A percentile compares a stretch with the other conserved stretches of the same genome.
These are phyloP conservation scores for Ophiognomonia clavigignenti-juglandacearum DNA, from an alignment of 2,329 filamentous ascomycete species.

Conservation along the genomic window DNA sequence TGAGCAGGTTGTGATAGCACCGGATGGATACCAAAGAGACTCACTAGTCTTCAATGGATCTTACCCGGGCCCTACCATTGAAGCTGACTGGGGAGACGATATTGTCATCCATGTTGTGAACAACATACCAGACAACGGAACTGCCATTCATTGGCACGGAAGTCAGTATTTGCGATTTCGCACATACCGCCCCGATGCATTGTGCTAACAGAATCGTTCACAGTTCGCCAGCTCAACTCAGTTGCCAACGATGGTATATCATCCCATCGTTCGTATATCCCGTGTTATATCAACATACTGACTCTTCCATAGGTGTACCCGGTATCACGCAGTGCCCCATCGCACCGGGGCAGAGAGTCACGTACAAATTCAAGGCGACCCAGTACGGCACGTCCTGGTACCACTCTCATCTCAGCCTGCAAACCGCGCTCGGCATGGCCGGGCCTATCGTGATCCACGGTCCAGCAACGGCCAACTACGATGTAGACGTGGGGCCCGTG, in stretches of 20 bases:
- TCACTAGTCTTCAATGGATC: slow-evolving; percentile 18
- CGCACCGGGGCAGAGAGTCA: slow-evolving; percentile 34
- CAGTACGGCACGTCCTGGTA: slow-evolving; percentile 31
- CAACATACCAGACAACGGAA: slow-evolving; percentile 20
- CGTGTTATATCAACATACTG: no score
- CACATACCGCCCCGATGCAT: no score
- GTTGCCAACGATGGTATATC: no score
- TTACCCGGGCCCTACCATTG: slow-evolving; percentile 20
- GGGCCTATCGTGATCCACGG: slow-evolving; percentile 45
- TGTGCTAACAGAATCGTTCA: slow-evolving; percentile 20
- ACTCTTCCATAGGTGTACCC: no score
- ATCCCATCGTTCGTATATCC: no score
- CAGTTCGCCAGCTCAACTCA: no score
- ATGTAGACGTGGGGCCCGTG: slow-evolving; percentile 42
- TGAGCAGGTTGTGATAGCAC: not conserved
- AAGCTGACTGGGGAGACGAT: slow-evolving; percentile 24
- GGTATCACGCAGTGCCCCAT: slow-evolving; percentile 45
- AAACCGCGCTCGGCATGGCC: slow-evolving; percentile 40
- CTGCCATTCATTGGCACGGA: slow-evolving; percentile 30
- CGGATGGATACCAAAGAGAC: not conserved
- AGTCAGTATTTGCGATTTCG: slow-evolving; percentile 25
- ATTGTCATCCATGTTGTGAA: slow-evolving; percentile 23
- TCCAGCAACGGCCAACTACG: slow-evolving; percentile 38
- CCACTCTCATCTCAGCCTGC: slow-evolving; percentile 27
- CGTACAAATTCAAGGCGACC: slow-evolving; percentile 25